Evolutionary conservation across 768 basidiomycete species (phyloP).

Genomic region (Mycena galericulata): DNA sequence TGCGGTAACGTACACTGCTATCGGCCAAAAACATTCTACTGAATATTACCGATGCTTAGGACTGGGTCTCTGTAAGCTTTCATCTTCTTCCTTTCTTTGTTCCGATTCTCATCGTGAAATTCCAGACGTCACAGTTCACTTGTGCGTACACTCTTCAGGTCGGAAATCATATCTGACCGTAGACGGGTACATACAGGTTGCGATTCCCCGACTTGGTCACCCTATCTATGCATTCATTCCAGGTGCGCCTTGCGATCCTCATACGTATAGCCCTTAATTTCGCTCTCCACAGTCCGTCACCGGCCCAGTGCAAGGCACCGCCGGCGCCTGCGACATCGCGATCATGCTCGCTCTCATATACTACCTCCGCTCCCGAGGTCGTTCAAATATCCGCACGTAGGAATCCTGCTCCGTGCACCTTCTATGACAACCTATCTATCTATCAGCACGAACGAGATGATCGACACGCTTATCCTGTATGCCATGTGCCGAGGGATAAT

Average conservation of each 20-base stretch:
- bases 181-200: background rate
- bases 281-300: constrained; percentile 8
- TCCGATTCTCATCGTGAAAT: background rate
- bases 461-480: constrained; percentile 17
- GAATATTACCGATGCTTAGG: background rate
- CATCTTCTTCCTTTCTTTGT: background rate
- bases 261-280: background rate
- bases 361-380: constrained; percentile 9
- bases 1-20: background rate
- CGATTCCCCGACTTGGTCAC: constrained; percentile 19
- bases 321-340: constrained; percentile 17
- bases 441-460: constrained; percentile 20
- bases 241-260: background rate
- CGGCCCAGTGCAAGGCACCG: constrained; percentile 23
- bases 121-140: constrained; percentile 18
- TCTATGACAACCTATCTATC: background rate
- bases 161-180: background rate
- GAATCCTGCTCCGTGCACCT: too few species aligned
- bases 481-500: constrained; percentile 20
- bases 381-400: background rate
- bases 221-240: background rate
- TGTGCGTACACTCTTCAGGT: background rate
- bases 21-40: background rate
- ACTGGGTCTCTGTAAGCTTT: constrained; percentile 16
- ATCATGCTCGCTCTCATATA: constrained; percentile 21